Evolutionary conservation across 768 basidiomycete species (phyloP).

Genomic region (Trametes cingulata): DNA sequence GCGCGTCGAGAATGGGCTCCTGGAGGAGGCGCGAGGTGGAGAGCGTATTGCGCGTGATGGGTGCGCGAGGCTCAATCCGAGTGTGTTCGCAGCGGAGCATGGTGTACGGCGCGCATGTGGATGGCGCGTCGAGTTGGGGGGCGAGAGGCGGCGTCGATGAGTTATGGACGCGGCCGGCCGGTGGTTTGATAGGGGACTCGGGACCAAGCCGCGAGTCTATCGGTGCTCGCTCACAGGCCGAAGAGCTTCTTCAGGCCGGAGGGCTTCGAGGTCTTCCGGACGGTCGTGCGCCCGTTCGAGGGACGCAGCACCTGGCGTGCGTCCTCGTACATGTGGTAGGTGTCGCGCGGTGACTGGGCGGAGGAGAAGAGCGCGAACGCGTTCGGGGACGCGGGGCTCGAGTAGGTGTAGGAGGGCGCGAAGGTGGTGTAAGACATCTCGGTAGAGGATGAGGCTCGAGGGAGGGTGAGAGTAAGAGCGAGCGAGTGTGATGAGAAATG

Average conservation of each 20-base stretch:
- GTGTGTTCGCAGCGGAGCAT: neutral
- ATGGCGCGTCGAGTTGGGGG: neutral
- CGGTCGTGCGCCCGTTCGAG: conserved; percentile 14
- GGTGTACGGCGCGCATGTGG: neutral
- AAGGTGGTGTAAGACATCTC: conserved; percentile 22
- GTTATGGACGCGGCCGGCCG: neutral
- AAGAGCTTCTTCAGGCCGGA: conserved; percentile 25
- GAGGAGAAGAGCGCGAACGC: conserved; percentile 22
- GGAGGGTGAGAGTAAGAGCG: neutral
- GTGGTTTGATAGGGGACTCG: neutral
- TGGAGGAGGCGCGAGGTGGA: no score
- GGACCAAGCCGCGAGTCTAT: neutral
- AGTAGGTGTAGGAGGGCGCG: conserved; percentile 19
- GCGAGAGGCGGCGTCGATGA: conserved; percentile 31
- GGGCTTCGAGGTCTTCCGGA: conserved; percentile 16
- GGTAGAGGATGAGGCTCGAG: neutral
- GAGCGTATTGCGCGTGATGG: no score
- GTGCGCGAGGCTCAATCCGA: neutral
- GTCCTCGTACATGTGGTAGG: conserved; percentile 24
- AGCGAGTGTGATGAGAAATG: neutral
- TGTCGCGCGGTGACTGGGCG: conserved; percentile 25
- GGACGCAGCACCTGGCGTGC: conserved; percentile 23
- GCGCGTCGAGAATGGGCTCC: neutral
- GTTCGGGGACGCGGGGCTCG: conserved; percentile 20
- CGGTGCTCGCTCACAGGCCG: conserved; percentile 13